Conservation (phyloP, 352 stramenopile species). For the Globisporangium spinosum region DNA sequence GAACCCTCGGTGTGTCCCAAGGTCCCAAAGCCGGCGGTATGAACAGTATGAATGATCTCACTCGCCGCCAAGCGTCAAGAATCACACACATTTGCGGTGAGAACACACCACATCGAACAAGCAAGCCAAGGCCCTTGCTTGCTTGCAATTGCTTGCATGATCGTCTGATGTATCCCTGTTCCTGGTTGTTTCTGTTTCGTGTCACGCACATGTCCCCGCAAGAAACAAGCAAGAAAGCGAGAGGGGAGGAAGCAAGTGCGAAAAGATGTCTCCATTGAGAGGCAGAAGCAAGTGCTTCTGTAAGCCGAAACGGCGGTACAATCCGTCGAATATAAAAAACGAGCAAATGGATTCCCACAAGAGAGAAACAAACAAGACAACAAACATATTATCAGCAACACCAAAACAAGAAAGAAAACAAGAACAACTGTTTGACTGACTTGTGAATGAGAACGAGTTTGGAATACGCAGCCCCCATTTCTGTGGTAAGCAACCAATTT, state of each 20-base stretch:
- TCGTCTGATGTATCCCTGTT: not conserved
- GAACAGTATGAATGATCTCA: not conserved
- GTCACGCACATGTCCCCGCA: not conserved
- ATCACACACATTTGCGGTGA: not conserved
- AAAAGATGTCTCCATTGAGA: not conserved
- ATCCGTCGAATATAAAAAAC: not conserved
- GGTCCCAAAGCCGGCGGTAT: too few species aligned
- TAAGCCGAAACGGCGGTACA: not conserved
- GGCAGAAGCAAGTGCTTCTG: not conserved
- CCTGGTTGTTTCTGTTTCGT: not conserved
- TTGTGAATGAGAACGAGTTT: conserved; percentile 3
- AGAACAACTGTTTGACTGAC: not conserved
- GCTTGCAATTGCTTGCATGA: not conserved
- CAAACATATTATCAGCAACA: not conserved
- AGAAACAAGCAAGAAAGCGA: not conserved
- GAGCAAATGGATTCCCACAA: not conserved
- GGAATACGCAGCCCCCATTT: conserved; percentile 2
- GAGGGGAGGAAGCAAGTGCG: not conserved
- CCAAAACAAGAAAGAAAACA: not conserved
- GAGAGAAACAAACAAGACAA: not conserved
- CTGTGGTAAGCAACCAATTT: conserved; percentile 1
- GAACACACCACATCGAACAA: not conserved
- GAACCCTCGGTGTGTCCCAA: not conserved
- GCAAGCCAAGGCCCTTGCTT: too few species aligned
- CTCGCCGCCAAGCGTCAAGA: not conserved